Evolutionary conservation across 768 basidiomycete species (phyloP), one percentile per base, ranked within the genome.

Genomic region (Mycena vulgaris): DNA sequence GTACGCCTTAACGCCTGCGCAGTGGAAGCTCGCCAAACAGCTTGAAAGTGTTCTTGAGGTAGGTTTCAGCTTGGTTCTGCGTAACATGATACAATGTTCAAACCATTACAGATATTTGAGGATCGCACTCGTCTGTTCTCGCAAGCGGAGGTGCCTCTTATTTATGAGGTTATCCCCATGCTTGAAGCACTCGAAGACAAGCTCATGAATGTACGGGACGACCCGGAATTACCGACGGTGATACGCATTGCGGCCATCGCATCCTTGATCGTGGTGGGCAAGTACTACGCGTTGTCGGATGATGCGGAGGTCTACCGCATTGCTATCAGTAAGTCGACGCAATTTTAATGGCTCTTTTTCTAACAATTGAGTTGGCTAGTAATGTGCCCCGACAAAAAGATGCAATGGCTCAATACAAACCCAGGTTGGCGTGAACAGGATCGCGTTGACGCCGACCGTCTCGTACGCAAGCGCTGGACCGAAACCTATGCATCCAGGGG

Each of bases 1-100:
- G n/a, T n/a, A n/a, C n/a, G n/a, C n/a, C n/a, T n/a, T n/a, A 19
- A 72, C 75, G 13, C 47, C 42, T 0, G 64, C 45, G 3, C 79
- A 78, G 27, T 80, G 80, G 80, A 57, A 69, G 25, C 57, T 80
- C 3, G 76, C 80, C 1, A 62, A 70, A 25, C 66, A 78, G n/a
- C 61, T 81, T 25, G 58, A 60, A 1, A 74, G 76, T 30, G 73
- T 80, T 31, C 73, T 81, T 6, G 28, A 74, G 57, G 79, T 79
- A 52, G 25, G 64, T 61, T 9, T 21, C 35, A 40, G 16, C 23
- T 30, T 63, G 14, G 30, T 19, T 25, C 37, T 13, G 40, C 27
- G 14, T n/a, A n/a, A n/a, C n/a, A n/a, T n/a, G n/a, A n/a, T n/a
- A n/a, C n/a, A n/a, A n/a, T n/a, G n/a, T n/a, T n/a, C n/a, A 25